Base-by-base conservation (phyloP, 352 stramenopile genomes). In the Poterioochromonas sp. region DNA sequence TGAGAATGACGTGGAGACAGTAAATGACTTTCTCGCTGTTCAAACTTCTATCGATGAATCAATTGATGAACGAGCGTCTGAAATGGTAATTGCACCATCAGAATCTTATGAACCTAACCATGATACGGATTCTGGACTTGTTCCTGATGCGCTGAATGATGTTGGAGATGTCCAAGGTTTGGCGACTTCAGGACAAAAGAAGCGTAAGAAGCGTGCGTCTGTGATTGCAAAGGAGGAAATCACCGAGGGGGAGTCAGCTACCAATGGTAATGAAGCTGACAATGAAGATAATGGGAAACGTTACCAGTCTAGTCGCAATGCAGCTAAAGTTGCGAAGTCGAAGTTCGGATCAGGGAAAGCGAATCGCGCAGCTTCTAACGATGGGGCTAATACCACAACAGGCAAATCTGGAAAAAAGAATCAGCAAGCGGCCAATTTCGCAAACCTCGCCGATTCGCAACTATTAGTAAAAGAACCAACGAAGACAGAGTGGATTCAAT, bases 401-500 rank as follows among this genome's bases (percentile, higher is more conserved):
- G n/a, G n/a, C n/a, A n/a, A n/a, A n/a, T n/a, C n/a, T n/a, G n/a
- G n/a, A n/a, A n/a, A n/a, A n/a, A n/a, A n/a, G n/a, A n/a, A n/a
- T n/a, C n/a, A n/a, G n/a, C n/a, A n/a, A n/a, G n/a, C n/a, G n/a
- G n/a, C n/a, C n/a, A n/a, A n/a, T n/a, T n/a, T n/a, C n/a, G n/a
- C n/a, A n/a, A n/a, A n/a, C n/a, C n/a, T n/a, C n/a, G n/a, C n/a
- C n/a, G n/a, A n/a, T n/a, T n/a, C n/a, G n/a, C n/a, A n/a, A n/a
- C n/a, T n/a, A n/a, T n/a, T n/a, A n/a, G n/a, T n/a, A n/a, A n/a
- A n/a, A n/a, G n/a, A n/a, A n/a, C 54, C 54, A 32, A 37, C 3
- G 2, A 37, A 39, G 26, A 32, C 5, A 0, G 41, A 60, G n/a
- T 76, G 68, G 68, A 26, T 76, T 44, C 40, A 76, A 44, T 76